Evolutionary conservation across 768 basidiomycete genomes (phyloP), one percentile per base, ranked within the genome.

Genomic region (Macrocybe gigantea): DNA sequence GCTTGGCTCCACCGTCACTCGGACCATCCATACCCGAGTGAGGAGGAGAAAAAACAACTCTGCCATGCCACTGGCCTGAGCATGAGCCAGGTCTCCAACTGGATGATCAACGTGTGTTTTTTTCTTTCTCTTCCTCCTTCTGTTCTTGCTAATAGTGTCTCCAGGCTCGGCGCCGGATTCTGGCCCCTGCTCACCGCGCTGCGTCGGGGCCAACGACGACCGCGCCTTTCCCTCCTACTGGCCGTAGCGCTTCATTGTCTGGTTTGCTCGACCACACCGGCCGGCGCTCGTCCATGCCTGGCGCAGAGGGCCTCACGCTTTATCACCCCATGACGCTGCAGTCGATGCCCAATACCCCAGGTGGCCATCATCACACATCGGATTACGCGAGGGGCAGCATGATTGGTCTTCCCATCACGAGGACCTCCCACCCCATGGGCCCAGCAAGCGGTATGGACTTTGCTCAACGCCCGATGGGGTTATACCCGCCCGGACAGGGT

Each of bases 71-170:
- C 89, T 1, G 88, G 88, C 22, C 69, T 93, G 53, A 88, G 83
- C 69, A 92, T 92, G 88, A 81, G 77, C 66, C 89, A 93, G 65
- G 88, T 92, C 0, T 89, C 87, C 45, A 92, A 92, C 63, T 92
- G 89, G 89, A 92, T 92, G 89, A 92, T 92, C 60, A 92, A 92
- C 57, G 89, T 75, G 38, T 49, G 66, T 72, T 6, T 50, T 44
- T 29, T 42, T 34, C 47, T 38, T 41, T 53, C 49, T 33, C 48
- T 41, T 15, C 44, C 39, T 48, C 33, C 50, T 45, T 39, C 35
- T 46, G 36, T 47, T 59, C 30, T 43, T 50, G 48, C 41, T 52
- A 53, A 45, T 54, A 37, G 47, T 36, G 33, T 47, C 15, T 53
- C 33, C 60, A 90, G 88, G 88, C 88, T 54, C 78, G 88, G 15